These are phyloP conservation scores for Fusarium gaditjirri DNA, from an alignment of 2,329 filamentous ascomycete species.

Conservation along the genomic window DNA sequence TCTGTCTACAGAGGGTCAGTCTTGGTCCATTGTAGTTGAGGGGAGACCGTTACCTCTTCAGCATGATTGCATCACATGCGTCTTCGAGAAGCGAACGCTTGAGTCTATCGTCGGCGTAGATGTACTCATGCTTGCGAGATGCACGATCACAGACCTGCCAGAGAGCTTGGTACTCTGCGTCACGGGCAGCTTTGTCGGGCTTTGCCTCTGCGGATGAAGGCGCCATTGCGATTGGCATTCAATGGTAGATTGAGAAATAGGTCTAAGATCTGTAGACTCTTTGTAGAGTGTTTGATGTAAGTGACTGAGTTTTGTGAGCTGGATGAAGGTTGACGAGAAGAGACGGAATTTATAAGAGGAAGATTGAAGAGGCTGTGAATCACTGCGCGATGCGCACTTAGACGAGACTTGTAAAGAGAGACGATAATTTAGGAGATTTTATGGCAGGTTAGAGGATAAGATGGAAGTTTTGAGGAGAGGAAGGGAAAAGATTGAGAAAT, in stretches of 20 bases:
- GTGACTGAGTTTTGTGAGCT: not conserved
- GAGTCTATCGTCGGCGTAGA: not conserved
- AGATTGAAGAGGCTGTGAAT: not conserved
- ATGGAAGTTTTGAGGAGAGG: not conserved
- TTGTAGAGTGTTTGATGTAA: not conserved
- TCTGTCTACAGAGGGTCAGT: conserved; percentile 4
- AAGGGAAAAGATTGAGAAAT: not conserved
- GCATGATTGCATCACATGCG: conserved; percentile 4
- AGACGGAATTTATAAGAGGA: not conserved
- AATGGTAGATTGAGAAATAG: not conserved
- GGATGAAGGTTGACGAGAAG: not conserved
- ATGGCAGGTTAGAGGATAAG: not conserved
- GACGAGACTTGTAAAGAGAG: not conserved
- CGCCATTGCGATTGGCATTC: conserved; percentile 10
- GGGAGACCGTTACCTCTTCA: conserved; percentile 15
- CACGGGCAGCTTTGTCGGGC: conserved; percentile 10
- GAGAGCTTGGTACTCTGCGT: conserved; percentile 42
- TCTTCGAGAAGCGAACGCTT: conserved; percentile 23
- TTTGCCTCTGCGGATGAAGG: conserved; percentile 7
- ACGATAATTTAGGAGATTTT: not conserved
- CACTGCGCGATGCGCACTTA: not conserved
- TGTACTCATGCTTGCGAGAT: conserved; percentile 23
- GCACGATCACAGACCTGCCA: conserved; percentile 41
- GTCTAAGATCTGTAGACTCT: no score
- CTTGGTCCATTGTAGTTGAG: not conserved